Evolutionary conservation across 2,329 filamentous ascomycete species (phyloP).

Genomic region (Colletotrichum spaethianum): DNA sequence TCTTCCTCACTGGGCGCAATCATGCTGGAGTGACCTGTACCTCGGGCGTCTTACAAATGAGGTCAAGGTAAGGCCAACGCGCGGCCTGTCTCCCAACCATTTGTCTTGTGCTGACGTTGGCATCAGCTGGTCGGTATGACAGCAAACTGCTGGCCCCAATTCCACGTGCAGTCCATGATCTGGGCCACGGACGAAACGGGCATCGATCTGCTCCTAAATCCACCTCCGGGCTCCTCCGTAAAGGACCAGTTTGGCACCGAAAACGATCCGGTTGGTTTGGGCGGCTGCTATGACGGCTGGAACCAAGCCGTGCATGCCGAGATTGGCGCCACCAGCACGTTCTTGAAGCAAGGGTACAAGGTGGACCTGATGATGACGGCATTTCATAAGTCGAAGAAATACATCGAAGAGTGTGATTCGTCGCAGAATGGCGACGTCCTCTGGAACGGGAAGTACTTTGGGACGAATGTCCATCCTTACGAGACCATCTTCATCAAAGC

Average conservation of each 20-base stretch:
- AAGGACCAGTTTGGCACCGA: slow-evolving; percentile 46
- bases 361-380: slow-evolving; percentile 53
- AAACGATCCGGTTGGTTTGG: slow-evolving; percentile 47
- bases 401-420: slow-evolving; percentile 37
- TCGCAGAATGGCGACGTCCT: slow-evolving; percentile 46
- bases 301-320: slow-evolving; percentile 50
- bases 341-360: slow-evolving; percentile 50
- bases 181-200: slow-evolving; percentile 56
- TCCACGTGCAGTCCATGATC: slow-evolving; percentile 56
- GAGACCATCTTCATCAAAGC: slow-evolving; percentile 56
- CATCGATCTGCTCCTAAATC: slow-evolving; percentile 53
- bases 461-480: slow-evolving; percentile 54
- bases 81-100: neutral
- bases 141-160: slow-evolving; percentile 51
- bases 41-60: slow-evolving; percentile 49
- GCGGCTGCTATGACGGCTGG: slow-evolving; percentile 49
- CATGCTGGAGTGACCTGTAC: slow-evolving; percentile 56
- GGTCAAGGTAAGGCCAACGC: slow-evolving; percentile 46
- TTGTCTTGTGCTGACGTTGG: neutral
- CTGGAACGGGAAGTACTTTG: slow-evolving; percentile 49
- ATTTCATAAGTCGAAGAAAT: slow-evolving; percentile 44
- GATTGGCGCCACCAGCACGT: slow-evolving; percentile 48
- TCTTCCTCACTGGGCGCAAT: slow-evolving; percentile 50
- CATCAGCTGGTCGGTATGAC: slow-evolving; percentile 55
- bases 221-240: slow-evolving; percentile 39